phyloP scores from a whole-genome alignment of 148 eudicot species.

The Cornus controversa region DNA sequence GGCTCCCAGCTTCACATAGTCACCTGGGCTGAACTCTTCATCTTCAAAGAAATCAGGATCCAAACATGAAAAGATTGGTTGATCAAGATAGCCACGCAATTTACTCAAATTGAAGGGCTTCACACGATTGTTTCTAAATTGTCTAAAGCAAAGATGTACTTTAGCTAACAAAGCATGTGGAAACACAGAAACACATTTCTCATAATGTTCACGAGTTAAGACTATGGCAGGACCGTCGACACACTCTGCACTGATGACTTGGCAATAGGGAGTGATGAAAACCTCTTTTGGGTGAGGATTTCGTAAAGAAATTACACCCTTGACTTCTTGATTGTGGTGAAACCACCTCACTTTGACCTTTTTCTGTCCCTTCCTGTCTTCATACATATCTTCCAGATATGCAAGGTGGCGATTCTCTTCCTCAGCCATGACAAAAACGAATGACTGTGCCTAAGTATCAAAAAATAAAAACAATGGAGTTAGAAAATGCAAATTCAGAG shows the following conservation, averaged over 20 bases:
- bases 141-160: conserved; percentile 80
- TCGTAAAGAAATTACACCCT: conserved; percentile 56
- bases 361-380: conserved; percentile 88
- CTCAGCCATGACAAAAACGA: conserved; percentile 97
- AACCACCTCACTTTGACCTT: conserved; percentile 99
- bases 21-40: conserved; percentile 48
- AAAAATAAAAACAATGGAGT: not conserved
- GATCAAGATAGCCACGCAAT: conserved; percentile 79
- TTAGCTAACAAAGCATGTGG: conserved; percentile 54
- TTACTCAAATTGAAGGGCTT: conserved; percentile 88
- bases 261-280: conserved; percentile 86
- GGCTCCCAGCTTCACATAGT: conserved; percentile 45
- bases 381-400: conserved; percentile 96
- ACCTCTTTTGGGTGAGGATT: conserved; percentile 90
- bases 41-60: conserved; percentile 55
- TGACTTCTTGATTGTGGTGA: conserved; percentile 86
- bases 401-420: conserved; percentile 82
- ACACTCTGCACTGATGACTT: conserved; percentile 93
- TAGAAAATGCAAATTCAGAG: not conserved
- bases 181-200: conserved; percentile 58
- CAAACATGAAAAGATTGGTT: conserved; percentile 72
- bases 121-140: conserved; percentile 68
- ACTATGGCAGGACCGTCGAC: conserved; percentile 94
- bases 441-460: conserved; percentile 63
- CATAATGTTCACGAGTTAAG: conserved; percentile 81